These are phyloP conservation scores for bread wheat (Triticum aestivum) DNA, from an alignment of 176 grass and related monocot genomes.

Conservation along the genomic window IWGSC_CS_RefSeq_v2.1 NC_057798.1:11699791-11700290, in stretches of 20 bases:
- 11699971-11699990: not conserved
- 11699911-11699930: not conserved
- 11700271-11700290: no score
- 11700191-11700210: not conserved
- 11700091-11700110: not conserved
- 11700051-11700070: not conserved
- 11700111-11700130: not conserved
- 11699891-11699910: no score
- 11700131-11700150: not conserved
- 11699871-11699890: no score
- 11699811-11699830: no score
- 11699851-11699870: no score
- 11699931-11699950: not conserved
- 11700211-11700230: no score
- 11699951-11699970: no score
- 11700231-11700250: no score
- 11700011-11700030: not conserved
- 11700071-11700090: not conserved
- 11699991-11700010: not conserved
- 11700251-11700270: no score
- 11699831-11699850: no score
- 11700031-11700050: not conserved
- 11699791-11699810: no score
- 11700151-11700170: not conserved
- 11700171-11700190: not conserved